Base-by-base conservation (phyloP, 768 basidiomycete species). In the Mycena kentingensis region DNA sequence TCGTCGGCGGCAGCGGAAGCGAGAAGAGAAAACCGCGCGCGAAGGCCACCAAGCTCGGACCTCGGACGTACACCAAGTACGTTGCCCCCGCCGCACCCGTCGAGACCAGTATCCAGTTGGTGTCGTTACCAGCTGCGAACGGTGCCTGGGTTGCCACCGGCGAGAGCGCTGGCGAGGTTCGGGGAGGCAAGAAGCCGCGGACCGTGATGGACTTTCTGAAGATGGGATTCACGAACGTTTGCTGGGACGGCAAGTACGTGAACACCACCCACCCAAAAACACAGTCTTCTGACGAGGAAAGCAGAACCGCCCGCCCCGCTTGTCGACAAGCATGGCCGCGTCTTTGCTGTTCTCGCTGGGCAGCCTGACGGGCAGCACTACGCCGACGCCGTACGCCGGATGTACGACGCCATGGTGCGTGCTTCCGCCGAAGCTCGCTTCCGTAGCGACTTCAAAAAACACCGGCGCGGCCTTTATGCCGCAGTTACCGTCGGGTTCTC, bases 111-210 rank as follows among this genome's bases (percentile, higher is more conserved):
- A 34, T 10, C 32, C 10, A 10, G 32, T 34, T n/a, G 11, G 32
- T 34, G 32, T 10, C 32, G 10, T n/a, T 34, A 10, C 32, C 32
- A 34, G n/a, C 32, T n/a, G n/a, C 32, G n/a, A 34, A n/a, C 32
- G 10, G 32, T n/a, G 32, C 32, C 11, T 34, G n/a, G 10, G 11
- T 34, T n/a, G 32, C 11, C 11, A 34, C 10, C 10, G n/a, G 11
- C 32, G 32, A 34, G n/a, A n/a, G 32, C 10, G 25, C 21, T 18
- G 28, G 3, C 12, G 37, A 49, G 26, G 31, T 15, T 15, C n/a
- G 11, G 11, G 48, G 48, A 27, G n/a, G 48, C 48, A 50, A 50
- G 39, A 19, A 29, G 21, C 21, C 38, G 25, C 39, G 38, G 28
- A 29, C 21, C 2, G 12, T 50, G 13, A 15, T 10, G 49, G 49